Conservation (phyloP, 768 basidiomycete genomes). For the Mycena crocata region DNA sequence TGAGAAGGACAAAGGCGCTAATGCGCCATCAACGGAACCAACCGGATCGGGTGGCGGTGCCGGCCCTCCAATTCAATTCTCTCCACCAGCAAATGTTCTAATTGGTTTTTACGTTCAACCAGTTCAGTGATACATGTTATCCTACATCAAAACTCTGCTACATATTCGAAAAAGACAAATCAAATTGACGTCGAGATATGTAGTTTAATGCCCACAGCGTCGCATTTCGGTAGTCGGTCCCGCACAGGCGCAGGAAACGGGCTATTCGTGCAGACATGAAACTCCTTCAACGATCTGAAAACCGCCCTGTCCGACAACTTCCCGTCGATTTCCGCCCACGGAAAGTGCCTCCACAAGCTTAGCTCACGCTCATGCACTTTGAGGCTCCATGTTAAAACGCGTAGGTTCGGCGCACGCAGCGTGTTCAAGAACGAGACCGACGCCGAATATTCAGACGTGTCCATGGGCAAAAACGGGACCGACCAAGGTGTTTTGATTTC, state of each 20-base stretch:
- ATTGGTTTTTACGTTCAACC: too few species aligned
- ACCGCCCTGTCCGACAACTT: background rate
- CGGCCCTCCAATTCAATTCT: too few species aligned
- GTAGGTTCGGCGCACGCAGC: background rate
- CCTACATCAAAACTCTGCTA: too few species aligned
- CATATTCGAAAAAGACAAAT: too few species aligned
- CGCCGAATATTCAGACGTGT: background rate
- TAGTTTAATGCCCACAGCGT: background rate
- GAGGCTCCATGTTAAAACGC: background rate
- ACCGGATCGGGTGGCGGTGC: too few species aligned
- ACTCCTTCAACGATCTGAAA: background rate
- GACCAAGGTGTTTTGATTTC: background rate
- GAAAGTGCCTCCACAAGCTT: background rate
- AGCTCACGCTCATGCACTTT: background rate
- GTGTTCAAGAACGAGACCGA: background rate
- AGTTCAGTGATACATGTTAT: too few species aligned
- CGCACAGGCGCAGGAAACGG: background rate
- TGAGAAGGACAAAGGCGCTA: too few species aligned
- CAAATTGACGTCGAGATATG: too few species aligned
- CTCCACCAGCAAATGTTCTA: too few species aligned
- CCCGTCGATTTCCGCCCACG: background rate
- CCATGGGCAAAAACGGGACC: background rate
- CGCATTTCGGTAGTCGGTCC: background rate
- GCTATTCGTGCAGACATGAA: background rate
- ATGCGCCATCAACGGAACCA: too few species aligned